Evolutionary conservation across 768 basidiomycete genomes (phyloP).

Genomic region (Suillus brevipes): DNA sequence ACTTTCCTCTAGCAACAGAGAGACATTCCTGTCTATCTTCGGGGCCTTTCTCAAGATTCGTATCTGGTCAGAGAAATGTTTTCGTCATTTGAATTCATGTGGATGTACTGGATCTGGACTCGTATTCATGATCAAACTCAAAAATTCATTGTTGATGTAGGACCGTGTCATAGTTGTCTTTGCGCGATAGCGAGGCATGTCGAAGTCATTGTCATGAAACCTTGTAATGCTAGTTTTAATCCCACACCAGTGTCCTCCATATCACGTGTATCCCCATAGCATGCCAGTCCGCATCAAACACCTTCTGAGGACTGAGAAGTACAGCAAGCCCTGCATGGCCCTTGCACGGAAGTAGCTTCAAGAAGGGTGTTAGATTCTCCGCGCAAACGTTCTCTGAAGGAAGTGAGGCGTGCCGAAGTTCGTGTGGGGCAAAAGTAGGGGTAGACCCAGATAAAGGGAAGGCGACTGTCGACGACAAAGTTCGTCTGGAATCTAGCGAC

Average conservation of each 20-base stretch:
- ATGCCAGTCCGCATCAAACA: slow-evolving; percentile 93
- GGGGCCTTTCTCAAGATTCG: slow-evolving; percentile 67
- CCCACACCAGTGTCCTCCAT: slow-evolving; percentile 58
- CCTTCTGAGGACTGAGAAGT: slow-evolving; percentile 78
- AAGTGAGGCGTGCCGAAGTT: slow-evolving; percentile 74
- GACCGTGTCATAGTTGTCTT: too few species aligned
- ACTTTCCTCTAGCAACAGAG: slow-evolving; percentile 71
- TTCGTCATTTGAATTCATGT: too few species aligned
- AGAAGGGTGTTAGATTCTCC: slow-evolving; percentile 94
- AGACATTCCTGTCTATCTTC: slow-evolving; percentile 69
- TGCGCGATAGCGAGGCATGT: too few species aligned
- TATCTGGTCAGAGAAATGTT: slow-evolving; percentile 57
- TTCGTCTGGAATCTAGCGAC: too few species aligned
- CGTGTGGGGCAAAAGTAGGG: too few species aligned
- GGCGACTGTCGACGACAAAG: too few species aligned
- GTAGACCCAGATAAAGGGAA: too few species aligned
- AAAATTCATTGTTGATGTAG: too few species aligned
- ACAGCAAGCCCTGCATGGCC: slow-evolving; percentile 79
- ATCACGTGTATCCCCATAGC: slow-evolving; percentile 79
- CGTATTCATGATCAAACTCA: too few species aligned
- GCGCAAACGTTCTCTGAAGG: slow-evolving; percentile 93
- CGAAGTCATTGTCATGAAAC: too few species aligned
- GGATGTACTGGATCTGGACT: too few species aligned
- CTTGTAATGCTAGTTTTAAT: slow-evolving; percentile 68
- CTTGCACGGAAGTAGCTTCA: slow-evolving; percentile 94